Evolutionary conservation across 106 monocot genomes (phyloP), one percentile per base, ranked within the genome.

Genomic region (Dendrobium chrysotoxum): DNA sequence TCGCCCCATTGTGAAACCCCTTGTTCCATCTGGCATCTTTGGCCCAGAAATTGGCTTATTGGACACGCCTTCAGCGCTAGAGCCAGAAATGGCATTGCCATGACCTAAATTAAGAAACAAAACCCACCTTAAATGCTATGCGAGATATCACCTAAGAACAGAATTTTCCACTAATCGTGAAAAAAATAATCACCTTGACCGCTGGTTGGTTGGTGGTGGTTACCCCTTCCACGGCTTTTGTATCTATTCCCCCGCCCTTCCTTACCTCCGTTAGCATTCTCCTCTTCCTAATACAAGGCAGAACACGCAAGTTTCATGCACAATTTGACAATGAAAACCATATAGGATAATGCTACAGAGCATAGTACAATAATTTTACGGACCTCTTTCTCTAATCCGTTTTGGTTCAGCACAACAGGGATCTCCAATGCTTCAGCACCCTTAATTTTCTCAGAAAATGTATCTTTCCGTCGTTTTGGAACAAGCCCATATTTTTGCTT

Each of bases 1-100:
- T 15, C 93, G 93, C 6, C 93, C 93, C 83, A 93, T 76, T 28
- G 85, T 72, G 40, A 93, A 93, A 8, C 93, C 93, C 23, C 88
- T 79, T 4, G 90, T 93, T 53, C 93, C 93, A 84, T 90, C 93
- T 17, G 93, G 90, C 90, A 90, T 90, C 55, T 82, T 85, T 0
- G 90, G 93, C 11, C 86, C 86, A 25, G 81, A 46, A 64, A 80
- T n/a, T 6, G 88, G 79, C 53, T 87, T 88, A 26, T 5, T 76
- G 84, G 16, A 80, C 38, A 39, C 0, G 28, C 30, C 64, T 77
- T 77, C 82, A 38, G 12, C 35, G 8, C 42, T 28, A 0, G 70
- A 81, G 38, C 79, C 26, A 1, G 72, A 61, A 31, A 40, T 53
- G 64, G 39, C 10, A 25, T 38, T 25, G 31, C 76, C 79, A 80